Evolutionary conservation across 148 eudicot species (phyloP).

Genomic region (Suaeda aralocaspica): DNA sequence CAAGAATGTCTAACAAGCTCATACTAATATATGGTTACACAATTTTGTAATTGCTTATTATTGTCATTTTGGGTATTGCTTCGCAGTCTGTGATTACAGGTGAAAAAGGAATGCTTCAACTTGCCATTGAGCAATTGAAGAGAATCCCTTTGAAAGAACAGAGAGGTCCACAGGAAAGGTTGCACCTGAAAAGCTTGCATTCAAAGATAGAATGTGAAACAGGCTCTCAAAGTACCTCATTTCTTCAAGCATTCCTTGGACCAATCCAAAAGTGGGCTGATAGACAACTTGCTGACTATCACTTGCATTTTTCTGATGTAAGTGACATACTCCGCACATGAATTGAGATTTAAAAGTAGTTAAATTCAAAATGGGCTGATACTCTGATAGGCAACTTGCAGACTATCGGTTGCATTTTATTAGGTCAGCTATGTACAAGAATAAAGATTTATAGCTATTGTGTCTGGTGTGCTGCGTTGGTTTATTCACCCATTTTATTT

Average conservation of each 20-base stretch:
- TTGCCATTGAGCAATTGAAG: slow-evolving; percentile 77
- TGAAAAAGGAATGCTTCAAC: slow-evolving; percentile 74
- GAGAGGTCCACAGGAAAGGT: slow-evolving; percentile 90
- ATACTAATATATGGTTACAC: no score
- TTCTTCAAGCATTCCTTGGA: slow-evolving; percentile 75
- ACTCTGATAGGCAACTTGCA: no score
- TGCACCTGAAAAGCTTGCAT: slow-evolving; percentile 80
- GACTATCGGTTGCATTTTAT: no score
- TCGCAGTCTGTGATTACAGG: slow-evolving; percentile 80
- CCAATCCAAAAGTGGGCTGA: slow-evolving; percentile 95
- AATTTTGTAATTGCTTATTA: background rate
- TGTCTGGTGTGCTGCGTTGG: no score
- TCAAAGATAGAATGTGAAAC: slow-evolving; percentile 59
- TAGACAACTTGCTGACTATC: slow-evolving; percentile 85
- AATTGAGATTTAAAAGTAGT: slow-evolving; percentile 15
- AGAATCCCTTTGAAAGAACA: slow-evolving; percentile 90
- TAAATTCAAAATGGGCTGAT: no score
- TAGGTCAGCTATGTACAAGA: no score
- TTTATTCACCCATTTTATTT: no score
- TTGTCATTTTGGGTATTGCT: slow-evolving; percentile 22
- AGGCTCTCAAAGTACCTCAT: slow-evolving; percentile 57
- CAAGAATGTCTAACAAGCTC: no score
- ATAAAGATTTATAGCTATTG: no score
- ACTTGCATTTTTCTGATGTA: slow-evolving; percentile 81
- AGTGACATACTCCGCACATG: slow-evolving; percentile 20